These are phyloP conservation scores for Teunomyces aglyptinius DNA, from an alignment of 805 yeast species.

Conservation along the genomic window DNA sequence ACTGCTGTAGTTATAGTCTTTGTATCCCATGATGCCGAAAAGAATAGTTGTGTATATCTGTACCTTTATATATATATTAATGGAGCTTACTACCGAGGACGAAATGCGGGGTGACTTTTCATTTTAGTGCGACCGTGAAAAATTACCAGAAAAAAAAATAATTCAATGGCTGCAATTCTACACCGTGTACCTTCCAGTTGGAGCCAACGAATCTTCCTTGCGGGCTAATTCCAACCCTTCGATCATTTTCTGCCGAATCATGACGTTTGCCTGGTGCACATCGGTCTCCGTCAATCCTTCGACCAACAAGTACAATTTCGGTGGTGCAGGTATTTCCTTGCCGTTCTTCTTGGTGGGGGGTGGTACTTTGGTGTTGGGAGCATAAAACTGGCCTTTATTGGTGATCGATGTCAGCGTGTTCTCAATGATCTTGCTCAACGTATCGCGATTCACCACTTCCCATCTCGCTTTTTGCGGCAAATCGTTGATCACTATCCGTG, in stretches of 20 bases:
- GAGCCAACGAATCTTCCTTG: conserved; percentile 40
- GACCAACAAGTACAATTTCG: conserved; percentile 71
- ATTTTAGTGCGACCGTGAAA: background rate
- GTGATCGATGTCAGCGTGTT: conserved; percentile 75
- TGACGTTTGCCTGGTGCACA: conserved; percentile 57
- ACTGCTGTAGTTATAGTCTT: conserved; percentile 21
- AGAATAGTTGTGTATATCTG: background rate
- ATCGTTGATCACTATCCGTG: conserved; percentile 77
- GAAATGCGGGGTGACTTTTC: background rate
- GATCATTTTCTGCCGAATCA: conserved; percentile 53
- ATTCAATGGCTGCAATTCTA: conserved; percentile 12
- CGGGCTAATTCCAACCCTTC: conserved; percentile 55
- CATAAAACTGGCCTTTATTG: conserved; percentile 71
- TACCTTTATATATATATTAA: no score
- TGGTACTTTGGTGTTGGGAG: conserved; percentile 39
- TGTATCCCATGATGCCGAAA: conserved; percentile 7
- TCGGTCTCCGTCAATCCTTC: conserved; percentile 68
- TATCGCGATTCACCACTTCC: conserved; percentile 69
- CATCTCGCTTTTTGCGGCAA: conserved; percentile 78
- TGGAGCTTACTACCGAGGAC: background rate
- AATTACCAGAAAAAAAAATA: no score
- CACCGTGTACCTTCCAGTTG: conserved; percentile 51
- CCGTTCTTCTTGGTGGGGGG: conserved; percentile 50
- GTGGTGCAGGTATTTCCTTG: conserved; percentile 52
- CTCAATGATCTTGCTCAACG: conserved; percentile 62